Evolutionary conservation across 2,329 filamentous ascomycete species (phyloP), one percentile per base, ranked within the genome.

Genomic region (Scytalidium lignicola): DNA sequence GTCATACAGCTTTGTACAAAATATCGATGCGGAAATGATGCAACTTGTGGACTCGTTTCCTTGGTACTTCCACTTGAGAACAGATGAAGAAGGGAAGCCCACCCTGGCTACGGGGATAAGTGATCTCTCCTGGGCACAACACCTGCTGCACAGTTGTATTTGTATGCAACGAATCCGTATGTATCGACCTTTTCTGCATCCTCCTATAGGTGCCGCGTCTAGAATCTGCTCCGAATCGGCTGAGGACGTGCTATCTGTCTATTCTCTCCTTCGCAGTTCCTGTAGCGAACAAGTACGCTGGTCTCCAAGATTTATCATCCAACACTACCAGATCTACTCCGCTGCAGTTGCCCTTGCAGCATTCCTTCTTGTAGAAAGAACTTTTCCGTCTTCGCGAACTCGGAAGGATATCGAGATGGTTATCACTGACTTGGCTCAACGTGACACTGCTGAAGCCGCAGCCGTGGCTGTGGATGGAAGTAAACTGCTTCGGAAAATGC

Each of bases 151-250:
- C 22, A 60, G 55, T 10, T 57, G 55, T 42, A 59, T 62, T 41
- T 61, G 57, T 48, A 57, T 60, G 46, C 58, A 60, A 43, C 58
- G 59, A 7, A 60, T 62, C 40, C 59, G 59, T 5, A 59, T 62
- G 51, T 59, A 62, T 32, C 50, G 60, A 19, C 57, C 58, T 2
- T 62, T 62, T 41, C 55, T 62, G 4, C 52, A 57, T 41, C 52
- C 56, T 1, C 56, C 55, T 18, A 50, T 55, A 12, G 57, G 54
- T 3, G 52, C 52, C 29, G 57, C 58, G 2, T 61, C 57, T 57
- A 40, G 46, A 22, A 55, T 56, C 8, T 59, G 56, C 51, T 53
- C 47, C 41, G 58, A 54, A 45, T 54, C 59, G 39, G 58, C 60
- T 10, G 58, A 62, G 29, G 56, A 61, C 17, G 54, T 60, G 15